Conservation (phyloP, 805 yeast genomes). For the Suhomyces sp. region DNA sequence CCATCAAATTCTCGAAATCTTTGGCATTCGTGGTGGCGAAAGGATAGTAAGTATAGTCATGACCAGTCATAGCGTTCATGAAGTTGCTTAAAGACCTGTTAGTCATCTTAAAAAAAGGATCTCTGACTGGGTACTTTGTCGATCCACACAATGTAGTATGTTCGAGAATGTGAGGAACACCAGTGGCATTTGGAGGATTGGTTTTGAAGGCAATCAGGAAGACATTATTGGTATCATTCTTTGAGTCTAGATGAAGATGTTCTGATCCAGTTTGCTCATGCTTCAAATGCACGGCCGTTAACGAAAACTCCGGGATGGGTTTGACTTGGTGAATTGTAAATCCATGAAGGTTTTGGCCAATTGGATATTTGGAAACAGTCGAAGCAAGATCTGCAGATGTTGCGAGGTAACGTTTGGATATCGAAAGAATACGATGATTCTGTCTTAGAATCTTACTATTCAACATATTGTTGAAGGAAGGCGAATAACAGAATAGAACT, state of each 20-base stretch:
- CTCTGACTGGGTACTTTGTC: conserved; percentile 85
- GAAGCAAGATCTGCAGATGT: background rate
- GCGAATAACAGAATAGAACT: conserved; percentile 7
- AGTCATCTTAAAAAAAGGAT: conserved; percentile 96
- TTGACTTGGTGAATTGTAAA: conserved; percentile 62
- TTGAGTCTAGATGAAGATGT: conserved; percentile 80
- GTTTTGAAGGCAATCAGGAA: conserved; percentile 90
- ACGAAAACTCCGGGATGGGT: conserved; percentile 76
- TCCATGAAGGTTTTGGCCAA: conserved; percentile 65
- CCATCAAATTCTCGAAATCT: conserved; percentile 81
- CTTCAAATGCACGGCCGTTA: conserved; percentile 70
- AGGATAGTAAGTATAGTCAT: conserved; percentile 93
- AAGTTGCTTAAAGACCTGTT: conserved; percentile 91
- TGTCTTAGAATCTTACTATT: no score
- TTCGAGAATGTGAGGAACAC: conserved; percentile 94
- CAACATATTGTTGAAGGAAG: background rate
- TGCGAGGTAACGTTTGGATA: background rate
- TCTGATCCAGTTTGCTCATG: conserved; percentile 72
- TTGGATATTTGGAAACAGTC: conserved; percentile 48
- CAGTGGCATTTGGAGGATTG: conserved; percentile 91
- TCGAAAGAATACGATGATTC: no score
- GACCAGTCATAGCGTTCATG: conserved; percentile 99
- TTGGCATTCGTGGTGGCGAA: conserved; percentile 88
- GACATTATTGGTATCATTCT: conserved; percentile 82
- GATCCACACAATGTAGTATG: conserved; percentile 97